Evolutionary conservation across 2,329 filamentous ascomycete genomes (phyloP).

Genomic region (Tolypocladium sp.): DNA sequence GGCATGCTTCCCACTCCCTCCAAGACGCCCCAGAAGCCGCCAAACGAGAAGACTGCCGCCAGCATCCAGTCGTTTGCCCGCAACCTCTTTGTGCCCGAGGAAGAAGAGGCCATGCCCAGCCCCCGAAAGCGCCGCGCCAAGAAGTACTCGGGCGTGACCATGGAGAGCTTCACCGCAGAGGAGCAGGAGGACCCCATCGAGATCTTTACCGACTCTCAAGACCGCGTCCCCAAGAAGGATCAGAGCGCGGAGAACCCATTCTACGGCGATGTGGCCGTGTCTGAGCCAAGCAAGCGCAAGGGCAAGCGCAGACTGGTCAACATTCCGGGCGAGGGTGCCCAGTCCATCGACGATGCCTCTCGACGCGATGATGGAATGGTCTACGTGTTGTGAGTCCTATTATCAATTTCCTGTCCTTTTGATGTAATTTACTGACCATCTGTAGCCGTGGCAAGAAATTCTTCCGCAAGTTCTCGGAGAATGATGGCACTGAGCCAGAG

Average conservation of each 20-base stretch:
- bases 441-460: slow-evolving; percentile 69
- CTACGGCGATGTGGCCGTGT: slow-evolving; percentile 35
- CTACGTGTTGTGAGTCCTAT: slow-evolving; percentile 62
- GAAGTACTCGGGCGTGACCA: slow-evolving; percentile 43
- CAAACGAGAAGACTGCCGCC: slow-evolving; percentile 38
- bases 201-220: slow-evolving; percentile 74
- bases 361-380: slow-evolving; percentile 63
- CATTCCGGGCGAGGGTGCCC: slow-evolving; percentile 47
- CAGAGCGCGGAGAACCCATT: slow-evolving; percentile 65
- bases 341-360: slow-evolving; percentile 53
- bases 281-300: slow-evolving; percentile 35
- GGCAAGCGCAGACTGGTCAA: slow-evolving; percentile 46
- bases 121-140: slow-evolving; percentile 49
- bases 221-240: slow-evolving; percentile 63
- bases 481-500: slow-evolving; percentile 16
- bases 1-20: slow-evolving; percentile 68
- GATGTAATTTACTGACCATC: slow-evolving; percentile 3
- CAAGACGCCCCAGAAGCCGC: slow-evolving; percentile 65
- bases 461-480: slow-evolving; percentile 57
- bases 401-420: neutral
- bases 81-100: slow-evolving; percentile 52
- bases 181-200: slow-evolving; percentile 51
- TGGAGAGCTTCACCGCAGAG: slow-evolving; percentile 50
- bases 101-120: slow-evolving; percentile 48
- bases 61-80: slow-evolving; percentile 47